A percentile compares a stretch with the other conserved stretches of the same genome.
Evolutionary conservation across 495 filamentous ascomycete species (phyloP).

Genomic region (Darksidea phi): DNA sequence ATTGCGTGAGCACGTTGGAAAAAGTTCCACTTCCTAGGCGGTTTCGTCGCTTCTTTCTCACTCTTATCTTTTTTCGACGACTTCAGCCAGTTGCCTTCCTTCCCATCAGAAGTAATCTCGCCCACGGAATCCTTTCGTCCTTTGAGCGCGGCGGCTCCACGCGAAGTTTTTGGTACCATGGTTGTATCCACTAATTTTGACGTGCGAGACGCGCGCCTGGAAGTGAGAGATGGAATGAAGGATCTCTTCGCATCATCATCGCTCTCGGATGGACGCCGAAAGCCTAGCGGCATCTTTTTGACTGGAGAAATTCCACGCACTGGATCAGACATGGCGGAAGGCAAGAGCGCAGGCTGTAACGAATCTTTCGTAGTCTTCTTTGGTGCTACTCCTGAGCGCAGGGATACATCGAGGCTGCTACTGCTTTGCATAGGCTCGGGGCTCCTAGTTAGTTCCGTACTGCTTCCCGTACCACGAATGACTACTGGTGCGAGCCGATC

Average conservation of each 20-base stretch:
- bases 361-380: conserved; percentile 23
- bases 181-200: conserved; percentile 33
- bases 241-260: conserved; percentile 36
- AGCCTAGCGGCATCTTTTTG: conserved; percentile 22
- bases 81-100: conserved; percentile 45
- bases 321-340: conserved; percentile 40
- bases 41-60: conserved; percentile 34
- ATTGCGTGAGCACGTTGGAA: conserved; percentile 70
- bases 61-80: conserved; percentile 40
- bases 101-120: conserved; percentile 40
- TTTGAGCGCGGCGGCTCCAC: conserved; percentile 40
- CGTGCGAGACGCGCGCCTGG: conserved; percentile 35
- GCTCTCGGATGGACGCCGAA: conserved; percentile 37
- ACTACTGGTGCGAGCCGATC: conserved; percentile 84
- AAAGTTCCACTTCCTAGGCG: conserved; percentile 72
- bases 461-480: conserved; percentile 74
- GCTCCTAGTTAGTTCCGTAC: conserved; percentile 40
- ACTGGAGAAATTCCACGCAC: conserved; percentile 25
- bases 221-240: conserved; percentile 35
- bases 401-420: conserved; percentile 35
- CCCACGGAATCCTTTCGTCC: conserved; percentile 26
- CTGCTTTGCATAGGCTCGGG: conserved; percentile 30
- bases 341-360: conserved; percentile 30
- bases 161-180: conserved; percentile 21
- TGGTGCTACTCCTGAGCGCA: conserved; percentile 29